phyloP scores from a whole-genome alignment of 2,329 filamentous ascomycete species.

The Dryadomyces quercivorus region DNA sequence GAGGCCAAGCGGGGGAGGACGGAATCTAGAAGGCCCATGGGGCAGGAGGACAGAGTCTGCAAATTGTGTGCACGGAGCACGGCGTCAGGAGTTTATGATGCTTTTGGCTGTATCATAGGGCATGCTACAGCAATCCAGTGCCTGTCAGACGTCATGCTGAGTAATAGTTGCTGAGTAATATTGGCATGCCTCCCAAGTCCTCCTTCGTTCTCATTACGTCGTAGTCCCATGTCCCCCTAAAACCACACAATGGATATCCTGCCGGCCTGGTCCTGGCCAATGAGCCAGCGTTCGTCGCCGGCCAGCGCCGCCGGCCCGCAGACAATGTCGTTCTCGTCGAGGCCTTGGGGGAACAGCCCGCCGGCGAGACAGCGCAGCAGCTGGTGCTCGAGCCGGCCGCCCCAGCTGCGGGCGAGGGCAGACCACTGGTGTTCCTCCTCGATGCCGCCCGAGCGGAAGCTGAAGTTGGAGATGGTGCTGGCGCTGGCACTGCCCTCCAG shows the following conservation, averaged over 20 bases:
- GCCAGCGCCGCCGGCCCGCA: constrained; percentile 28
- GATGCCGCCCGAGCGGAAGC: background rate
- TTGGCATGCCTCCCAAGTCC: too few species aligned
- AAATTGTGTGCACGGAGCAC: constrained; percentile 1
- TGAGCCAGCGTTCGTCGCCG: constrained; percentile 49
- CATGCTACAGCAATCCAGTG: too few species aligned
- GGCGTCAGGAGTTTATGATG: constrained; percentile 4
- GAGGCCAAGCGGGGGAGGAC: background rate
- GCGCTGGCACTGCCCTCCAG: background rate
- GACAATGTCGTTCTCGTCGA: constrained; percentile 20
- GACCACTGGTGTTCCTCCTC: background rate
- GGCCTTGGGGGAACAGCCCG: background rate
- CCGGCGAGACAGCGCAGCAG: constrained; percentile 36
- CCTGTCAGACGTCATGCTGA: too few species aligned
- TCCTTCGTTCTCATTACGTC: too few species aligned
- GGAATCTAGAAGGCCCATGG: background rate
- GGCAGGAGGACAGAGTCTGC: background rate
- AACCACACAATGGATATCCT: constrained; percentile 43
- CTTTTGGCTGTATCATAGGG: too few species aligned
- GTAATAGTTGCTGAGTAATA: too few species aligned
- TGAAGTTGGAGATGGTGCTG: background rate
- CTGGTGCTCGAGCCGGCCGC: constrained; percentile 20
- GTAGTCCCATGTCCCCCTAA: constrained; percentile 11
- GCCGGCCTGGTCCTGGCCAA: constrained; percentile 41
- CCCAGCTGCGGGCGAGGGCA: background rate